Evolutionary conservation across 2,329 filamentous ascomycete species (phyloP), one percentile per base, ranked within the genome.

Genomic region (Aureobasidium mangrovei): DNA sequence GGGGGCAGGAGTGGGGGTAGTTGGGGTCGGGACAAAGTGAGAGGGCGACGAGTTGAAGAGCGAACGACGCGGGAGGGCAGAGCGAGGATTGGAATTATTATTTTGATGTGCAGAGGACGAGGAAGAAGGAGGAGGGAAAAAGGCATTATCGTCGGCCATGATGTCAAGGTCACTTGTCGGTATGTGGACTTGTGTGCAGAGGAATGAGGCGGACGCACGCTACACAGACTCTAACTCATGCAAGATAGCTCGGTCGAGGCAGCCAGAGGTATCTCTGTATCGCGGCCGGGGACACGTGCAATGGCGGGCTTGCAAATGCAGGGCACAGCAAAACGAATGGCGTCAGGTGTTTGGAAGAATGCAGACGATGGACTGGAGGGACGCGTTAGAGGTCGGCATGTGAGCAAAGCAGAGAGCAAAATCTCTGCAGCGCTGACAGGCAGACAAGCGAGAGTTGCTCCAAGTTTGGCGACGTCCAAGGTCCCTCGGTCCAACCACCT

Each of bases 101-200:
- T 27, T 52, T 27, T 52, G 36, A 35, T 41, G 38, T 27, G 39
- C 18, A 36, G 32, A 9, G 18, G 49, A 38, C 31, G 40, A 44
- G 3, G 40, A 28, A 26, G 24, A 26, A 26, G 40, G 18, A 26
- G 49, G 35, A 35, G 43, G 38, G 32, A 32, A 31, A 43, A 47
- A 49, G 10, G 27, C 24, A 44, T 55, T 42, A 38, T 55, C 43
- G 44, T 55, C 53, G 43, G 53, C 53, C 53, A 55, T 55, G 44
- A 36, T 47, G 44, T 53, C 51, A 51, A 51, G 38, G 38, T 33
- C 28, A 51, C 28, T 42, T 41, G 38, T 28, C 39, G 46, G 40
- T 39, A 49, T 49, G 45, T 38, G 35, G 9, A 49, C 35, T 39
- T 40, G 46, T 4, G n/a, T 2, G 27, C 2, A 8, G 45, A 55